phyloP scores from a whole-genome alignment of 805 yeast species.

The Starmera dryadoides region DNA sequence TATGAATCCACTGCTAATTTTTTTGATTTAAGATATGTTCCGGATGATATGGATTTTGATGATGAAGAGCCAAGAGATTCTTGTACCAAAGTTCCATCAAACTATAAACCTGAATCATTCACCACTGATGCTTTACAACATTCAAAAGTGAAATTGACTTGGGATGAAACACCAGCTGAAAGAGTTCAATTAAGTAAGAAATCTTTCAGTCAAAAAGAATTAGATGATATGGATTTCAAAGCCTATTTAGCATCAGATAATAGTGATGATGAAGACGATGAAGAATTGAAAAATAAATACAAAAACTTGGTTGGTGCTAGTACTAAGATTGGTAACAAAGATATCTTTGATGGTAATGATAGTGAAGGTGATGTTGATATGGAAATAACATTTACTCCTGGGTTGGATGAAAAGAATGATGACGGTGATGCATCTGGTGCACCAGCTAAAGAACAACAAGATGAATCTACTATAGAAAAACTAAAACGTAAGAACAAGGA shows the following conservation, averaged over 20 bases:
- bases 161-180: constrained; percentile 98
- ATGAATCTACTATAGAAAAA: constrained; percentile 71
- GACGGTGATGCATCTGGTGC: too few relatives aligned
- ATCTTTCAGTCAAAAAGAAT: constrained; percentile 81
- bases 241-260: constrained; percentile 84
- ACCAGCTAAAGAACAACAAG: constrained; percentile 35
- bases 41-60: constrained; percentile 86
- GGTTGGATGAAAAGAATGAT: constrained; percentile 32
- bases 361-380: constrained; percentile 69
- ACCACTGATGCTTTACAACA: constrained; percentile 95
- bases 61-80: constrained; percentile 60
- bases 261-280: constrained; percentile 44
- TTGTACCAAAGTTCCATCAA: constrained; percentile 65
- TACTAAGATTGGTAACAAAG: constrained; percentile 25
- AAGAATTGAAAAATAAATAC: constrained; percentile 47
- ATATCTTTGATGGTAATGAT: constrained; percentile 25
- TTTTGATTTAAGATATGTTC: constrained; percentile 87
- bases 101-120: constrained; percentile 73
- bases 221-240: constrained; percentile 84
- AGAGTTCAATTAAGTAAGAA: constrained; percentile 68
- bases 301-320: constrained; percentile 45
- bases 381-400: constrained; percentile 96
- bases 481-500: constrained; percentile 87
- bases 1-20: constrained; percentile 92
- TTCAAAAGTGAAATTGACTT: constrained; percentile 90